These are phyloP conservation scores for Paecilomyces fulvus DNA, from an alignment of 2,329 filamentous ascomycete species.

Conservation along the genomic window DNA sequence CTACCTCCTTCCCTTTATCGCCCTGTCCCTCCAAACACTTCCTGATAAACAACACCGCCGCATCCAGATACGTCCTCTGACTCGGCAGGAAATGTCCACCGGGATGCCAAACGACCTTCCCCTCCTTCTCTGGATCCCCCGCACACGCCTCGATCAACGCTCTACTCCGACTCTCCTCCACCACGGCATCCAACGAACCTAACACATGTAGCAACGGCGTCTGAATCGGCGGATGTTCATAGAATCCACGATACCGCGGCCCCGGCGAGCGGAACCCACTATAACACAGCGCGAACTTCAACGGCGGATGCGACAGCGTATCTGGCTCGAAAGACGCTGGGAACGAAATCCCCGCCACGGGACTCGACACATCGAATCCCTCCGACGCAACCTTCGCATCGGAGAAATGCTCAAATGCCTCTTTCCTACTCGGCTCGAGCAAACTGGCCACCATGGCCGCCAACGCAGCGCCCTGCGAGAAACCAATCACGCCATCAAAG, in stretches of 20 bases:
- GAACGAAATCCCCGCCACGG: slow-evolving; percentile 41
- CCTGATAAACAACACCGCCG: slow-evolving; percentile 63
- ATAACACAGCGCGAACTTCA: slow-evolving; percentile 68
- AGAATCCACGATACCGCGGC: slow-evolving; percentile 57
- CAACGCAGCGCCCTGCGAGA: slow-evolving; percentile 69
- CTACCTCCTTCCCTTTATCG: slow-evolving; percentile 31
- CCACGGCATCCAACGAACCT: slow-evolving; percentile 77
- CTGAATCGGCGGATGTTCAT: slow-evolving; percentile 58
- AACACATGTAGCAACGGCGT: slow-evolving; percentile 77
- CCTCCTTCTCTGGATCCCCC: slow-evolving; percentile 43
- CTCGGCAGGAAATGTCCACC: slow-evolving; percentile 87
- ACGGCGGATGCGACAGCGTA: slow-evolving; percentile 40
- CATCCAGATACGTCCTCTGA: slow-evolving; percentile 70
- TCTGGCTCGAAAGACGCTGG: slow-evolving; percentile 39
- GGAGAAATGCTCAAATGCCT: slow-evolving; percentile 41
- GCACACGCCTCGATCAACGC: slow-evolving; percentile 59
- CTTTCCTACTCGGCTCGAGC: slow-evolving; percentile 48
- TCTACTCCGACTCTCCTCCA: slow-evolving; percentile 66
- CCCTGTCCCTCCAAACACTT: slow-evolving; percentile 37
- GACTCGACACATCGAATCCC: slow-evolving; percentile 6
- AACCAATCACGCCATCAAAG: slow-evolving; percentile 72
- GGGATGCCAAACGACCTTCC: slow-evolving; percentile 61
- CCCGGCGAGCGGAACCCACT: slow-evolving; percentile 65
- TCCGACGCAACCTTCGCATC: slow-evolving; percentile 11
- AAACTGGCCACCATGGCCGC: slow-evolving; percentile 65